These are phyloP conservation scores for Emiliania huxleyi DNA, from an alignment of 78 protist genomes.

Conservation along the genomic window DNA sequence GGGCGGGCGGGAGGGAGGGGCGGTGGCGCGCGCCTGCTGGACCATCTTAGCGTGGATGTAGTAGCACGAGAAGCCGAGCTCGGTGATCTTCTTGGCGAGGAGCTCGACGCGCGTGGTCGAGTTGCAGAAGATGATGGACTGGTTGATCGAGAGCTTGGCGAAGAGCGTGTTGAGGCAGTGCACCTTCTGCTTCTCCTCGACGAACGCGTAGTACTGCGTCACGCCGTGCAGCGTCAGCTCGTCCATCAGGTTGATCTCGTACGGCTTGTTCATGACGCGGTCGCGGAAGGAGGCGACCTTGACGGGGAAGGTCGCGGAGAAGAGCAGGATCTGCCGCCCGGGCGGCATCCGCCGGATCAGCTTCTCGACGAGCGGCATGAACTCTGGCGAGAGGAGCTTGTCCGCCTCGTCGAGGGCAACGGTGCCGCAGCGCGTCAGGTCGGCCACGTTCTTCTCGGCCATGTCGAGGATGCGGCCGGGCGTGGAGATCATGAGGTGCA, in stretches of 20 bases:
- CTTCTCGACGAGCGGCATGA: constrained; percentile 81
- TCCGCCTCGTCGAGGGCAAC: constrained; percentile 97
- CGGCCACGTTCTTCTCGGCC: constrained; percentile 67
- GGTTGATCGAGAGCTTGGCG: constrained; percentile 95
- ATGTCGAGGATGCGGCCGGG: constrained; percentile 94
- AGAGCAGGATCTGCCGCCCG: constrained; percentile 85
- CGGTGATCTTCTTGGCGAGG: constrained; percentile 89
- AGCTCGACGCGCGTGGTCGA: constrained; percentile 94
- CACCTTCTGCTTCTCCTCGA: constrained; percentile 96
- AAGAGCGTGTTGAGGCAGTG: constrained; percentile 96
- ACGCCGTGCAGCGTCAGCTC: constrained; percentile 94
- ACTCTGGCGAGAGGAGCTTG: constrained; percentile 93
- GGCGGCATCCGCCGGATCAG: constrained; percentile 73
- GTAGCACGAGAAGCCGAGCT: constrained; percentile 94
- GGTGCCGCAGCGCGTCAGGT: constrained; percentile 61
- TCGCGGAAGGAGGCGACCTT: constrained; percentile 85
- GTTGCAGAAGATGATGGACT: constrained; percentile 98
- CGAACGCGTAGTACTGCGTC: constrained; percentile 97
- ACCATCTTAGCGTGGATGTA: constrained; percentile 98
- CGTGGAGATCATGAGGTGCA: constrained; percentile 94
- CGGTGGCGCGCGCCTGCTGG: constrained; percentile 88
- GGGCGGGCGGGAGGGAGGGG: constrained; percentile 89
- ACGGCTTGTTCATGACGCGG: constrained; percentile 78
- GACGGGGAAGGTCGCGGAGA: constrained; percentile 97
- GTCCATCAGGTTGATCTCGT: constrained; percentile 96